Evolutionary conservation across 1,284 basidiomycete genomes (phyloP).

Genomic region (Xerocomus minutiporus): DNA sequence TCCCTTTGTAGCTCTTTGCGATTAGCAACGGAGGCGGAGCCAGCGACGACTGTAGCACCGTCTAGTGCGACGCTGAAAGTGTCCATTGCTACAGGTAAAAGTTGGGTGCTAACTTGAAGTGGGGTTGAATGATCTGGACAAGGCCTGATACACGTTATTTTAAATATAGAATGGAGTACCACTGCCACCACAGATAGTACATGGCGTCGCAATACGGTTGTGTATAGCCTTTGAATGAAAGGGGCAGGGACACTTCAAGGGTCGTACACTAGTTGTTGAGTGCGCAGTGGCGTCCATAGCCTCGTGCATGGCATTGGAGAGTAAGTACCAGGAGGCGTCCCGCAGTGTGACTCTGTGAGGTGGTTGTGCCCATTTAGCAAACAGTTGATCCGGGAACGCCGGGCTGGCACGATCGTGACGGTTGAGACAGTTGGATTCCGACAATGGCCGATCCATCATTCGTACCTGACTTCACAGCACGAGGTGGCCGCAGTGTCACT

Average conservation of each 20-base stretch:
- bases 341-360: neutral
- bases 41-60: slow-evolving; percentile 36
- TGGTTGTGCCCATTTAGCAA: neutral
- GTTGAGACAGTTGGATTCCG: neutral
- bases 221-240: too few relatives aligned
- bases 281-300: neutral
- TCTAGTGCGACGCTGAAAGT: slow-evolving; percentile 26
- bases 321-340: too few relatives aligned
- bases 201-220: neutral
- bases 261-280: too few relatives aligned
- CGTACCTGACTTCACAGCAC: neutral
- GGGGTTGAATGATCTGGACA: neutral
- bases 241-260: too few relatives aligned
- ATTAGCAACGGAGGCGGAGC: slow-evolving; percentile 26
- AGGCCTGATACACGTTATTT: neutral
- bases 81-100: slow-evolving; percentile 18
- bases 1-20: slow-evolving; percentile 20
- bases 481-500: too few relatives aligned
- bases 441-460: neutral
- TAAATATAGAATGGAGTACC: neutral
- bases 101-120: neutral
- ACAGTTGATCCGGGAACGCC: too few relatives aligned
- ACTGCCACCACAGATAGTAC: neutral
- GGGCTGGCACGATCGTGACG: neutral
- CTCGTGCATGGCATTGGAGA: neutral